Base-by-base conservation (phyloP, 2,329 filamentous ascomycete genomes). In the Lasiodiplodia citricola region DNA sequence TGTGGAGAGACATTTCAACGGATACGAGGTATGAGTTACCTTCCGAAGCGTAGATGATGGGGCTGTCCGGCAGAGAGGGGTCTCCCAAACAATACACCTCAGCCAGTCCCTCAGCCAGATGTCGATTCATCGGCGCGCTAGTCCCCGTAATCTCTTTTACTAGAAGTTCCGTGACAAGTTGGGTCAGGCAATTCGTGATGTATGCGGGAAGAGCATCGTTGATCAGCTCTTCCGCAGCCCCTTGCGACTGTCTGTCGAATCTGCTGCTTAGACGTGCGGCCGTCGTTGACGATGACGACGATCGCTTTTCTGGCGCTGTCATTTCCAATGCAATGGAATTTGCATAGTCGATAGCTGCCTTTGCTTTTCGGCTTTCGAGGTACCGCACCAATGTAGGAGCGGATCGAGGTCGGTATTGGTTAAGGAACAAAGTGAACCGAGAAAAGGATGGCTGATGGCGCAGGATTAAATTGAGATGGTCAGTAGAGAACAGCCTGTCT, bases 31-130 rank as follows among this genome's bases (percentile, higher is more conserved):
- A 56, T 18, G 25, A 52, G 76, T 37, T 75, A 90, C 89, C 89
- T 83, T 92, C 88, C 4, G 90, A 92, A 16, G 90, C 89, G 77
- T 92, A 92, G 1, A 92, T 87, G 67, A 93, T 90, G 0, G 90
- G 91, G 75, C 92, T 92, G 70, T 92, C 91, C 3, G 85, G 83
- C 68, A 90, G 82, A 2, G 88, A 90, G 10, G 91, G 90, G 75
- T 93, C 91, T 0, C 89, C 91, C 69, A 93, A 77, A 75, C 90
- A 93, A 72, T 92, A 93, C 0, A 92, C 90, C 75, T 93, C 91
- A 0, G 90, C 91, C 58, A 93, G 77, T 0, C 90, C 91, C 75
- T 92, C 89, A 0, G 90, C 90, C 16, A 90, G 84, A 38, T 91
- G 87, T 54, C 85, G 83, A 52, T 92, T 81, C 71, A 90, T 84